Conservation (phyloP, 768 basidiomycete genomes). For the Mycena crocata region DNA sequence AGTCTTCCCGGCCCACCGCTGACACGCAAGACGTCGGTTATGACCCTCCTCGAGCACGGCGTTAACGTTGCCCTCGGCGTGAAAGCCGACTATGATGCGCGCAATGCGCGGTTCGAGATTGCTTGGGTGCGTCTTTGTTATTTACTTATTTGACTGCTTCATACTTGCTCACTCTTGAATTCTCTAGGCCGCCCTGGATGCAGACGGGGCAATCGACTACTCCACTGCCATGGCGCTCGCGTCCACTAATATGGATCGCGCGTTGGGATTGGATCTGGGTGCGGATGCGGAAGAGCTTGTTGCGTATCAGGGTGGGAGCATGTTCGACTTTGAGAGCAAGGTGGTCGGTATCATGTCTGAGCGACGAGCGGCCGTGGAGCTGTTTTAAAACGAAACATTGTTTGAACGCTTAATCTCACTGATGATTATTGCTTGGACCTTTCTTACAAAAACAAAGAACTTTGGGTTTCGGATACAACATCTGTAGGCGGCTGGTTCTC, state of each 20-base stretch:
- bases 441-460: too few species aligned
- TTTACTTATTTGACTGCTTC: background rate
- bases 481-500: too few species aligned
- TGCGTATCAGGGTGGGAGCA: constrained; percentile 50
- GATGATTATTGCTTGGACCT: too few species aligned
- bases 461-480: too few species aligned
- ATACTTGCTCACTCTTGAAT: background rate
- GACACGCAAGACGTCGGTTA: constrained; percentile 64
- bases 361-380: constrained; percentile 47
- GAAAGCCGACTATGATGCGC: constrained; percentile 68
- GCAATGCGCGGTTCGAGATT: constrained; percentile 77
- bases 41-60: constrained; percentile 64
- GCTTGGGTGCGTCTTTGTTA: constrained; percentile 57
- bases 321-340: constrained; percentile 58
- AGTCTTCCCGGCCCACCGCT: constrained; percentile 80
- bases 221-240: constrained; percentile 54
- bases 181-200: constrained; percentile 46
- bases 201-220: constrained; percentile 53
- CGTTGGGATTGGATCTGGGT: constrained; percentile 48
- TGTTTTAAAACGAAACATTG: too few species aligned
- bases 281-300: constrained; percentile 50
- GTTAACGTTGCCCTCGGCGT: constrained; percentile 75
- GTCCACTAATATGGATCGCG: constrained; percentile 54
- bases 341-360: constrained; percentile 56
- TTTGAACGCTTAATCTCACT: too few species aligned